A percentile compares a stretch with the other conserved stretches of the same genome.
Evolutionary conservation across 2,329 filamentous ascomycete species (phyloP).

Genomic region (Aspergillus quadricinctus): DNA sequence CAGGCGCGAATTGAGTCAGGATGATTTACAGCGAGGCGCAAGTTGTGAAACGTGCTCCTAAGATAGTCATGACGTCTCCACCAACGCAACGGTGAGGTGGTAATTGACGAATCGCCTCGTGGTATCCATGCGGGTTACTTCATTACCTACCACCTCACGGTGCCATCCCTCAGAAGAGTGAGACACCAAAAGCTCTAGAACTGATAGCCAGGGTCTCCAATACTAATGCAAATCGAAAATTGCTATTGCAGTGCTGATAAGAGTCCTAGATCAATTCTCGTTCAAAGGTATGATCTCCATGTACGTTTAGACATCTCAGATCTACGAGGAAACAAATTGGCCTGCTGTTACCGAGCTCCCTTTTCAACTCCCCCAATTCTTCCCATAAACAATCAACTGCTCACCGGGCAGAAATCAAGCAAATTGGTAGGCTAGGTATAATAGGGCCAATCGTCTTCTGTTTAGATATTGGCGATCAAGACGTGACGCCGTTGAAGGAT

Average conservation of each 20-base stretch:
- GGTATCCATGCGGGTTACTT: neutral
- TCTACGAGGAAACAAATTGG: neutral
- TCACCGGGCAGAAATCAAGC: neutral
- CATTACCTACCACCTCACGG: too few species aligned
- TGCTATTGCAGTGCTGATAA: neutral
- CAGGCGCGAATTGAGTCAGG: neutral
- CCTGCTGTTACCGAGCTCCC: neutral
- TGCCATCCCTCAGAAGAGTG: neutral
- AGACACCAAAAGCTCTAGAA: neutral
- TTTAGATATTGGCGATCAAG: neutral
- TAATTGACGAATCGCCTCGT: too few species aligned
- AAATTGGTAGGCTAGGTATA: neutral
- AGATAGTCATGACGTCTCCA: neutral
- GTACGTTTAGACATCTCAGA: neutral
- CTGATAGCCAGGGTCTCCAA: neutral
- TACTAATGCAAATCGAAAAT: neutral
- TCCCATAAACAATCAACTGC: neutral
- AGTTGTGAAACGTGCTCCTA: neutral
- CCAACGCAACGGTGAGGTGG: neutral
- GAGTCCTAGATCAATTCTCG: neutral
- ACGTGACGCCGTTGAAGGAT: neutral
- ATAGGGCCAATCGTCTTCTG: too few species aligned
- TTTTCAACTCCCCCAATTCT: neutral
- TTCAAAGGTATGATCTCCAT: neutral
- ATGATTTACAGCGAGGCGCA: neutral